Conservation (phyloP, 2,329 filamentous ascomycete genomes). For the Colletotrichum echinochloae region DNA sequence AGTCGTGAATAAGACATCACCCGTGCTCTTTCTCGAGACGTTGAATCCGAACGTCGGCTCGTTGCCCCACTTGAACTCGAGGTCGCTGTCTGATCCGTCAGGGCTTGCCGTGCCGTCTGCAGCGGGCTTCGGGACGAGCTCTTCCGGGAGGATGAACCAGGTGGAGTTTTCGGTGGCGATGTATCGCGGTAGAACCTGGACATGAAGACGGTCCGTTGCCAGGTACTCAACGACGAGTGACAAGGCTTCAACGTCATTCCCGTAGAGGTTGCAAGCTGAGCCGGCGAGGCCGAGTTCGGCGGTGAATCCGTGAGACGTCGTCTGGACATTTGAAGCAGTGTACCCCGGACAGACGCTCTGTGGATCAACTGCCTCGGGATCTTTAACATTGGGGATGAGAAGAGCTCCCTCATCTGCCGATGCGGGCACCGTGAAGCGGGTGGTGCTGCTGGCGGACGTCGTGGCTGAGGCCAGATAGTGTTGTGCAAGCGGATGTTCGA, state of each 20-base stretch:
- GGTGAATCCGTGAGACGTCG: conserved; percentile 67
- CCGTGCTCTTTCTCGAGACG: conserved; percentile 68
- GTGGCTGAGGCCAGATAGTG: conserved; percentile 15
- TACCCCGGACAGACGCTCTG: conserved; percentile 74
- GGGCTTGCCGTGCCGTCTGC: conserved; percentile 15
- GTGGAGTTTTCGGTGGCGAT: conserved; percentile 71
- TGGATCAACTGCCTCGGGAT: conserved; percentile 30
- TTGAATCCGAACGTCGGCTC: conserved; percentile 75
- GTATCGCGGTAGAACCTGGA: conserved; percentile 77
- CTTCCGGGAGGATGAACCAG: conserved; percentile 75
- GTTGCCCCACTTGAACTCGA: conserved; percentile 66
- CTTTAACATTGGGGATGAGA: conserved; percentile 33
- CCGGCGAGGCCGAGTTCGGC: conserved; percentile 79
- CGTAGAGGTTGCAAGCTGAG: conserved; percentile 80
- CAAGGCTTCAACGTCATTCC: conserved; percentile 77
- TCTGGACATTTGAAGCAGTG: conserved; percentile 69
- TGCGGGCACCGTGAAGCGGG: conserved; percentile 22
- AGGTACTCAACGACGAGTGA: conserved; percentile 77
- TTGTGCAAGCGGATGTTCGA: neutral
- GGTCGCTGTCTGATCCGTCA: conserved; percentile 58
- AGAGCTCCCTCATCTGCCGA: conserved; percentile 25
- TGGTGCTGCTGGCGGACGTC: neutral
- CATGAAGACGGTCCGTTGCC: conserved; percentile 72
- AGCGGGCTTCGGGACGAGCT: conserved; percentile 68
- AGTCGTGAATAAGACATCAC: conserved; percentile 77